A percentile compares a stretch with the other conserved stretches of the same genome.
Evolutionary conservation across 2,329 filamentous ascomycete species (phyloP).

Genomic region (Cadophora sp.): DNA sequence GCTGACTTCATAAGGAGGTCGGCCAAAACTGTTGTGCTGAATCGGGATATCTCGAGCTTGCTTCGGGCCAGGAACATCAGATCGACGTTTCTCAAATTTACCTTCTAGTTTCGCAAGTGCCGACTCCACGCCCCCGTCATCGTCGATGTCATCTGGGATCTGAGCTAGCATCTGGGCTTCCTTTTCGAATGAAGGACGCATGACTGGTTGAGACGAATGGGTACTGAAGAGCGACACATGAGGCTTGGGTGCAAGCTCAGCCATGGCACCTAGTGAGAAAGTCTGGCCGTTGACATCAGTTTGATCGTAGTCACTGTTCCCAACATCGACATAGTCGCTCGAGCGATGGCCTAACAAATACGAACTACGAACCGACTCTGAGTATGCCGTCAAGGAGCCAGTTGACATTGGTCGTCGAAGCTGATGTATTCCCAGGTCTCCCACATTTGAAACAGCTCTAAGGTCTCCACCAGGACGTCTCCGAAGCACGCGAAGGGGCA

Average conservation of each 20-base stretch:
- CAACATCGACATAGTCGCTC: constrained; percentile 53
- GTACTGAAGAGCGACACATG: constrained; percentile 64
- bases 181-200: constrained; percentile 82
- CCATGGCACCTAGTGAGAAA: constrained; percentile 65
- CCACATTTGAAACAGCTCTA: constrained; percentile 69
- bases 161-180: constrained; percentile 87
- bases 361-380: constrained; percentile 66
- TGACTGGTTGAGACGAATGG: constrained; percentile 65
- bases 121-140: constrained; percentile 90
- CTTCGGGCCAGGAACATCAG: constrained; percentile 35
- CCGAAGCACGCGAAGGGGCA: constrained; percentile 68
- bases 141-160: constrained; percentile 80
- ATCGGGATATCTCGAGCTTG: constrained; percentile 23
- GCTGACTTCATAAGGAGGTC: constrained; percentile 33
- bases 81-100: constrained; percentile 67
- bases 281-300: constrained; percentile 51
- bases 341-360: constrained; percentile 52
- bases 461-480: constrained; percentile 79
- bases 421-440: constrained; percentile 60
- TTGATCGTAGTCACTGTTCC: constrained; percentile 46
- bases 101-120: constrained; percentile 92
- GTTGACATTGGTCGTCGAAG: constrained; percentile 62
- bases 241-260: constrained; percentile 55
- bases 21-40: constrained; percentile 40
- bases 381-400: constrained; percentile 65